These are phyloP conservation scores for Paspalum vaginatum DNA, from an alignment of 176 grass and related monocot species.

Conservation along the genomic window DNA sequence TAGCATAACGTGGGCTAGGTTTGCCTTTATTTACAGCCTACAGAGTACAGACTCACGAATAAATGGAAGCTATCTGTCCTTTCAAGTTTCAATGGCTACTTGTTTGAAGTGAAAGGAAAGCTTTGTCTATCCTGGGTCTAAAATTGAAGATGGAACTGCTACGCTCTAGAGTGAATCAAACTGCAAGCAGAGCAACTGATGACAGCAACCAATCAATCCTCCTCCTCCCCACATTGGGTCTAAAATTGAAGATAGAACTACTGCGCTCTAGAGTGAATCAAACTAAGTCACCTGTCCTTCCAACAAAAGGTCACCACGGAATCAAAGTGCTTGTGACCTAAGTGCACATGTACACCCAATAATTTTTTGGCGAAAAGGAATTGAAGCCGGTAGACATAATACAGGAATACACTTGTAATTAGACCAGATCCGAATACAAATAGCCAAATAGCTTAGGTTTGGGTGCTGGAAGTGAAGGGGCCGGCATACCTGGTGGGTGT, in stretches of 20 bases:
- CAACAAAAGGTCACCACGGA: background rate
- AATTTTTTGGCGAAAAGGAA: too few species aligned
- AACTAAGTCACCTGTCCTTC: too few species aligned
- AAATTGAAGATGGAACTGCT: constrained; percentile 4
- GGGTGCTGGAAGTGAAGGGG: too few species aligned
- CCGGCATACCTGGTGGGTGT: too few species aligned
- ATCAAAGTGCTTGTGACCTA: background rate
- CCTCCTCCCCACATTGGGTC: background rate
- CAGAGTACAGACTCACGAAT: background rate
- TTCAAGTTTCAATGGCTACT: background rate
- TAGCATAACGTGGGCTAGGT: too few species aligned
- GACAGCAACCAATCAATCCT: background rate
- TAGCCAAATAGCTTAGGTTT: too few species aligned
- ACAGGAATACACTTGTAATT: too few species aligned
- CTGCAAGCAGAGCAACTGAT: background rate
- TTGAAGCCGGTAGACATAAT: too few species aligned
- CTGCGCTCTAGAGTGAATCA: too few species aligned
- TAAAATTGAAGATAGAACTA: too few species aligned
- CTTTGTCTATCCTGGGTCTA: background rate
- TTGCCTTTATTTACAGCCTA: background rate
- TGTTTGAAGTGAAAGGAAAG: background rate
- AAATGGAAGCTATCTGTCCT: background rate
- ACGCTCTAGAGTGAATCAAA: background rate
- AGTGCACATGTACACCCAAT: too few species aligned
- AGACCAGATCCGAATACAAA: too few species aligned